Percentiles rank a stretch among this genome's conserved stretches.
These are phyloP conservation scores for Linderina pennispora DNA, from an alignment of 192 early-diverging fungal species.

Conservation along the genomic window DNA sequence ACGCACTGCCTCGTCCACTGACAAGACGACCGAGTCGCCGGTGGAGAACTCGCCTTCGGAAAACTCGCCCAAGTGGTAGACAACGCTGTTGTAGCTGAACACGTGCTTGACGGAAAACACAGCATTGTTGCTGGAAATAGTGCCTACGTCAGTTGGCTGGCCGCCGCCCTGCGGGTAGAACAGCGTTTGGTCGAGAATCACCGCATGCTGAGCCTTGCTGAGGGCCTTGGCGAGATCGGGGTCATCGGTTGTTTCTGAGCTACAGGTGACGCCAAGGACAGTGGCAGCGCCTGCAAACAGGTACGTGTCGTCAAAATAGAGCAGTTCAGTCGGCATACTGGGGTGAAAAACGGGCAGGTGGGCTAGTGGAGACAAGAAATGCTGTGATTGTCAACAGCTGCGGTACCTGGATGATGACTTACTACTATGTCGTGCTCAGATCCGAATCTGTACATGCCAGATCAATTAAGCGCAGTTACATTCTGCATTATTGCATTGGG, in stretches of 20 bases:
- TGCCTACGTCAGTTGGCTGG: constrained; percentile 20
- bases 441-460: too few species aligned
- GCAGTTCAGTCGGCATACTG: constrained; percentile 3
- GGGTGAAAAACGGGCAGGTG: not conserved
- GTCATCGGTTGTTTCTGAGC: not conserved
- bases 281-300: constrained; percentile 2
- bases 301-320: constrained; percentile 20
- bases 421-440: too few species aligned
- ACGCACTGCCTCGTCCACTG: constrained; percentile 6
- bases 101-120: constrained; percentile 8
- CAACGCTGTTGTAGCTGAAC: constrained; percentile 2
- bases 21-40: not conserved
- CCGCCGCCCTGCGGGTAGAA: constrained; percentile 30
- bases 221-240: constrained; percentile 1
- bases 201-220: constrained; percentile 6
- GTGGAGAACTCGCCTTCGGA: not conserved
- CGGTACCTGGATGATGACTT: too few species aligned
- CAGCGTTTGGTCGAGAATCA: constrained; percentile 14
- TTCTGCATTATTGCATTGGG: too few species aligned
- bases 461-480: too few species aligned
- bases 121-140: not conserved
- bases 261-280: constrained; percentile 3
- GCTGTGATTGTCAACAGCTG: too few species aligned
- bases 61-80: constrained; percentile 13
- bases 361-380: too few species aligned